Base-by-base conservation (phyloP, 2,329 filamentous ascomycete genomes). In the Phialemoniopsis sp. region DNA sequence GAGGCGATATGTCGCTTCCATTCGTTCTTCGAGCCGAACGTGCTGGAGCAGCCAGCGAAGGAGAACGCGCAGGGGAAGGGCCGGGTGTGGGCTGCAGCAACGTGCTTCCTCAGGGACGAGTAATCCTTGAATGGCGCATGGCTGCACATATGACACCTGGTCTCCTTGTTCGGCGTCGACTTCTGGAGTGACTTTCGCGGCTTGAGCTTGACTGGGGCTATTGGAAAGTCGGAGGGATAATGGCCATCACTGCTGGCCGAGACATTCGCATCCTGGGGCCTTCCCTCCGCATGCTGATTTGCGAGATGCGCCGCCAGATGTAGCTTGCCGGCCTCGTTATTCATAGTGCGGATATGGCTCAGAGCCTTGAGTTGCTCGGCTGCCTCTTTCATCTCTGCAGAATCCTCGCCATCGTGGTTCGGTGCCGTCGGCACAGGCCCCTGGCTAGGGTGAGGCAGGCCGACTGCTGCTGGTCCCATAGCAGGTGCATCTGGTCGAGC, bases 1-100 rank as follows among this genome's bases (percentile, higher is more conserved):
- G 89, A 95, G 13, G 82, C 78, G 56, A 96, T 88, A 56, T 98
- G 93, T 4, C 91, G 80, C 62, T 97, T 97, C 91, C 91, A 98
- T 60, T 97, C 91, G 55, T 97, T 96, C 64, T 96, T 97, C 13
- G 87, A 91, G 2, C 84, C 82, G 58, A 97, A 96, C 0, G 82
- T 87, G 50, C 88, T 89, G 1, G 65, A 67, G 59, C 91, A 98
- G 14, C 87, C 88, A 31, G 91, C 94, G 52, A 83, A 83, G 1
- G 83, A 81, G 56, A 96, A 91, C 3, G 87, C 87, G 56, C 91
- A 98, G 1, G 83, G 80, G 52, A 96, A 97, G 0, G 83, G 82
- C 15, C 82, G 73, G 0, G 81, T 85, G 46, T 86, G 82, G 3
- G 80, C 78, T 3, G 81, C 80, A 6, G 81, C 80, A 36, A 85